Conservation (phyloP, 768 basidiomycete species). For the Tulasnella sp. region DNA sequence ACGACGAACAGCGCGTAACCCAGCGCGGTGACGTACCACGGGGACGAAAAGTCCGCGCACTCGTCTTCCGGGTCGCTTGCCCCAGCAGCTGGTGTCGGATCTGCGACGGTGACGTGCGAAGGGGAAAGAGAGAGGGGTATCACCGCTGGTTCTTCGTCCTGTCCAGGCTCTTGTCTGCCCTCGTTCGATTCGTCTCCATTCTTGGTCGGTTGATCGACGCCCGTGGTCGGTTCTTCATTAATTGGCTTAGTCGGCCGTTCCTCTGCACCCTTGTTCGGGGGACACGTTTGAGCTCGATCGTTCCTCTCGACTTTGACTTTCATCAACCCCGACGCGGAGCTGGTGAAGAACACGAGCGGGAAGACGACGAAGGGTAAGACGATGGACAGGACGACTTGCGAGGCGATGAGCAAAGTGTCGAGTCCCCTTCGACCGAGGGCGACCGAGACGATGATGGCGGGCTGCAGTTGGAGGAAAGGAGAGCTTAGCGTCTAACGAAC, state of each 20-base stretch:
- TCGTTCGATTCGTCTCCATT: background rate
- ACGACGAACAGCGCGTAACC: constrained; percentile 24
- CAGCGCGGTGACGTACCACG: constrained; percentile 18
- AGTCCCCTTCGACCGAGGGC: constrained; percentile 29
- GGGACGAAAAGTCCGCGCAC: constrained; percentile 9
- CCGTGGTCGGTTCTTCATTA: background rate
- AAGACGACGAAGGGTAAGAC: constrained; percentile 31
- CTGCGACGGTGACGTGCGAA: background rate
- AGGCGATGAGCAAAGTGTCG: constrained; percentile 32
- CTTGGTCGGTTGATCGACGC: background rate
- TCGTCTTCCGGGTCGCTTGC: background rate
- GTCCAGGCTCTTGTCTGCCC: too few species aligned
- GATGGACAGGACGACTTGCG: constrained; percentile 32
- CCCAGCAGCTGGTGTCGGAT: background rate
- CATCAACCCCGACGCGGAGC: constrained; percentile 24
- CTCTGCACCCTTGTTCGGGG: background rate
- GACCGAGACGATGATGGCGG: constrained; percentile 29
- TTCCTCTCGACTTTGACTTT: constrained; percentile 13
- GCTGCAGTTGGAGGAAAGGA: constrained; percentile 13
- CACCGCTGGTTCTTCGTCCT: background rate
- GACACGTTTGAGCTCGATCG: constrained; percentile 14
- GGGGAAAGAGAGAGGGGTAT: background rate
- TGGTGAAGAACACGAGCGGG: constrained; percentile 28
- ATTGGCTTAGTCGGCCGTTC: background rate
- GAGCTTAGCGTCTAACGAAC: background rate